Conservation (phyloP, 1,139 yeast genomes). For the Scheffersomyces stambukii region DNA sequence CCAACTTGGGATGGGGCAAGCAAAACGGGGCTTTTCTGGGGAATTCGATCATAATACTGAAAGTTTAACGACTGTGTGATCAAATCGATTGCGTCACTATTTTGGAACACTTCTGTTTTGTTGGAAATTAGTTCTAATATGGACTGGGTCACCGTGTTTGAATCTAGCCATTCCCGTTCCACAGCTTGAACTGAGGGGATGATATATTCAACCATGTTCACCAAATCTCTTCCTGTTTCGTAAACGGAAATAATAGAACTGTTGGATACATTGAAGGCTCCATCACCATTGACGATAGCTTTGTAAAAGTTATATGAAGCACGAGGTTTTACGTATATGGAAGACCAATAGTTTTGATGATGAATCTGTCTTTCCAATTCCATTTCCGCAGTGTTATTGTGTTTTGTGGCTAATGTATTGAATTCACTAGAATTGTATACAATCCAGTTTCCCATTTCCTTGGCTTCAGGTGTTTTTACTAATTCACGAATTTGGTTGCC, state of each 20-base stretch:
- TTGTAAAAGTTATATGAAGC: conserved; percentile 26
- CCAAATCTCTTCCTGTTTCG: conserved; percentile 42
- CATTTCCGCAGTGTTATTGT: conserved; percentile 25
- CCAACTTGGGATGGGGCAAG: conserved; percentile 71
- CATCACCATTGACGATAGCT: conserved; percentile 22
- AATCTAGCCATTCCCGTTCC: conserved; percentile 9
- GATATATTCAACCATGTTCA: conserved; percentile 11
- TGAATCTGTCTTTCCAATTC: conserved; percentile 34
- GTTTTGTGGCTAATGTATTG: conserved; percentile 24
- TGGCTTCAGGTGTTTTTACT: conserved; percentile 17
- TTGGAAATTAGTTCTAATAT: conserved; percentile 3
- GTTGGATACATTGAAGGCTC: conserved; percentile 22
- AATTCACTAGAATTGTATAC: conserved; percentile 26
- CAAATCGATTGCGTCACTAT: conserved; percentile 3
- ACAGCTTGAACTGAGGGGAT: conserved; percentile 8
- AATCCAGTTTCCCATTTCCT: conserved; percentile 40
- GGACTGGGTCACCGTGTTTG: conserved; percentile 3
- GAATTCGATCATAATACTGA: conserved; percentile 6
- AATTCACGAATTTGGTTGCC: conserved; percentile 23
- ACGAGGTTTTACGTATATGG: conserved; percentile 35
- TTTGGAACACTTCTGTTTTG: conserved; percentile 5
- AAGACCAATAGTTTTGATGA: conserved; percentile 43
- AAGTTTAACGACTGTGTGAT: conserved; percentile 5
- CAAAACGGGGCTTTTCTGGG: conserved; percentile 40
- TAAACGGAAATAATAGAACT: conserved; percentile 22